Evolutionary conservation across 1,284 basidiomycete species (phyloP).

Genomic region (Ustilago curta): DNA sequence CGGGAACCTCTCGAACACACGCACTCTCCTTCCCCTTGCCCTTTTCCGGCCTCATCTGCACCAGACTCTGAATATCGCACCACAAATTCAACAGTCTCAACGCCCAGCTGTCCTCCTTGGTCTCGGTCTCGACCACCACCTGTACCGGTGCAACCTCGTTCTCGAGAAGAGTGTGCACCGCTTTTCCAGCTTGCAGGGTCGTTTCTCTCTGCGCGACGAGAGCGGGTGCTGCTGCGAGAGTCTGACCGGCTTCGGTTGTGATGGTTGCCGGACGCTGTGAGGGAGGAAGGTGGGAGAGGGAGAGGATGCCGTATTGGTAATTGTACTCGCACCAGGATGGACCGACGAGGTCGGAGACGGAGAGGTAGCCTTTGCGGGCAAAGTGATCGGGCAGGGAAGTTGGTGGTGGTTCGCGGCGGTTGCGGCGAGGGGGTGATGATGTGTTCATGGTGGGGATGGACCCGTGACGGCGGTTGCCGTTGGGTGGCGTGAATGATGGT

Average conservation of each 20-base stretch:
- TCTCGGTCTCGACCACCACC: constrained; percentile 71
- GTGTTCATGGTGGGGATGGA: background rate
- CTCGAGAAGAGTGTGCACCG: constrained; percentile 85
- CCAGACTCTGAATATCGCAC: constrained; percentile 30
- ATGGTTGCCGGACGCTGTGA: constrained; percentile 52
- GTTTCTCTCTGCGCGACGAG: constrained; percentile 45
- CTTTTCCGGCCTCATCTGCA: constrained; percentile 8
- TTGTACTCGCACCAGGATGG: constrained; percentile 66
- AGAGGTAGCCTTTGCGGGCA: constrained; percentile 47
- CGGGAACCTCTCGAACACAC: constrained; percentile 58
- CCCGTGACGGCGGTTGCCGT: background rate
- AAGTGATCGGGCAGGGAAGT: constrained; percentile 45
- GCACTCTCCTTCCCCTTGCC: constrained; percentile 13
- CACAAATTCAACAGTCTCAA: constrained; percentile 73
- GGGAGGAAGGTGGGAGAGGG: constrained; percentile 53
- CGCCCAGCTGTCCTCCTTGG: constrained; percentile 79
- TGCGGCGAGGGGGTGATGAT: background rate
- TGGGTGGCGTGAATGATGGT: background rate
- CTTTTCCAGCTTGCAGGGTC: constrained; percentile 28
- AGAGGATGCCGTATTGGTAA: constrained; percentile 58
- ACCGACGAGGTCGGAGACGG: constrained; percentile 63
- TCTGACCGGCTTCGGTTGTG: constrained; percentile 50
- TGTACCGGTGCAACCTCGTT: constrained; percentile 77
- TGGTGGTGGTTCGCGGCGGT: constrained; percentile 12
- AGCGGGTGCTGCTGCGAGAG: constrained; percentile 33